These are phyloP conservation scores for Eucalyptus cloeziana DNA, from an alignment of 345 rosid species.

Conservation along the genomic window DNA sequence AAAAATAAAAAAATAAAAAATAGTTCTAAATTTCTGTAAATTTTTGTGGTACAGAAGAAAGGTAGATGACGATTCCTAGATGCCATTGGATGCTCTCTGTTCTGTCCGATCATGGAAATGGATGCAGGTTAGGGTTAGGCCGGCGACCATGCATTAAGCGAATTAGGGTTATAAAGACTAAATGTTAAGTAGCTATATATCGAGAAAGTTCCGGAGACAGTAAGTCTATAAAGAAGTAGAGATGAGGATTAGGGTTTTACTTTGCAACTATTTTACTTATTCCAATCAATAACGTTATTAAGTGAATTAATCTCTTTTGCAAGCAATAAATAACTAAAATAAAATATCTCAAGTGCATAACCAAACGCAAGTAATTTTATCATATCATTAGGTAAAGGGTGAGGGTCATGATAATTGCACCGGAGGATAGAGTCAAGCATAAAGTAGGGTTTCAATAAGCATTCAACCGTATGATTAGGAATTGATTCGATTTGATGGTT, in stretches of 20 bases:
- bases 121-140: not conserved
- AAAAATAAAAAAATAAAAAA: not conserved
- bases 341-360: not conserved
- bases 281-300: not conserved
- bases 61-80: not conserved
- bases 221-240: no score
- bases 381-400: not conserved
- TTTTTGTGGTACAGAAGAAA: not conserved
- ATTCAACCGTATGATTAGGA: not conserved
- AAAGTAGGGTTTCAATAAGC: no score
- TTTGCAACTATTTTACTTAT: not conserved
- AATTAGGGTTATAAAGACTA: no score
- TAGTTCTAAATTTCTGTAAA: not conserved
- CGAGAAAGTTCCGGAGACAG: no score
- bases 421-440: not conserved
- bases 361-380: not conserved
- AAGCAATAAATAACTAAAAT: not conserved
- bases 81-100: not conserved
- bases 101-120: not conserved
- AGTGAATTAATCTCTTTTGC: not conserved
- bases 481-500: not conserved
- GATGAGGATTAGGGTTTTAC: not conserved
- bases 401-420: not conserved
- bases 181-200: no score
- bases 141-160: not conserved